phyloP scores from a whole-genome alignment of 73 alveolate genomes.

The Paramecium biaurelia region DNA sequence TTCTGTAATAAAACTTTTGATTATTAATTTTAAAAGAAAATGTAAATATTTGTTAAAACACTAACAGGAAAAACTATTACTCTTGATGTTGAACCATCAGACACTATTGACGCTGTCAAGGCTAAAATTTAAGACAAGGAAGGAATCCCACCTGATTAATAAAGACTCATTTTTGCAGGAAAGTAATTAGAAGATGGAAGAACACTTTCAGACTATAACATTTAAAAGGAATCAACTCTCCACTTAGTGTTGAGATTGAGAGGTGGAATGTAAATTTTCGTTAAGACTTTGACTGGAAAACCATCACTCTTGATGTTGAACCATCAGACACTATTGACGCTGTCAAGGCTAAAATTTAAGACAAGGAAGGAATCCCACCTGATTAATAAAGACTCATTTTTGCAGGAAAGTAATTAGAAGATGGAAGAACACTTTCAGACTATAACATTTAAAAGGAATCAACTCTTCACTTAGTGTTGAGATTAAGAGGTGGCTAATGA shows the following conservation, averaged over 20 bases:
- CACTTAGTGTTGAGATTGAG: slow-evolving; percentile 30
- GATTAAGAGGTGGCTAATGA: slow-evolving; percentile 69
- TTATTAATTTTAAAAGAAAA: too few relatives aligned
- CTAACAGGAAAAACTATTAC: slow-evolving; percentile 45
- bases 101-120: slow-evolving; percentile 59
- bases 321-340: slow-evolving; percentile 63
- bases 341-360: slow-evolving; percentile 58
- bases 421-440: slow-evolving; percentile 52
- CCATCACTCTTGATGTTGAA: slow-evolving; percentile 52
- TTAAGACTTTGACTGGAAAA: slow-evolving; percentile 23
- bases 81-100: slow-evolving; percentile 58
- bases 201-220: slow-evolving; percentile 56
- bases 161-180: slow-evolving; percentile 64
- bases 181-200: slow-evolving; percentile 50
- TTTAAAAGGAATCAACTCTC: slow-evolving; percentile 57
- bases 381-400: slow-evolving; percentile 61
- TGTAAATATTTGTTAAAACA: too few relatives aligned
- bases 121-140: slow-evolving; percentile 61
- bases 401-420: slow-evolving; percentile 60
- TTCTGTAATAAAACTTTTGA: too few relatives aligned
- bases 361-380: slow-evolving; percentile 67
- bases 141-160: slow-evolving; percentile 66
- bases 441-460: slow-evolving; percentile 63
- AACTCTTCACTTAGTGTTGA: background rate
- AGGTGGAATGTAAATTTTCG: slow-evolving; percentile 58